These are phyloP conservation scores for Paracorniculantispora psalliotae DNA, from an alignment of 2,329 filamentous ascomycete species.

Conservation along the genomic window DNA sequence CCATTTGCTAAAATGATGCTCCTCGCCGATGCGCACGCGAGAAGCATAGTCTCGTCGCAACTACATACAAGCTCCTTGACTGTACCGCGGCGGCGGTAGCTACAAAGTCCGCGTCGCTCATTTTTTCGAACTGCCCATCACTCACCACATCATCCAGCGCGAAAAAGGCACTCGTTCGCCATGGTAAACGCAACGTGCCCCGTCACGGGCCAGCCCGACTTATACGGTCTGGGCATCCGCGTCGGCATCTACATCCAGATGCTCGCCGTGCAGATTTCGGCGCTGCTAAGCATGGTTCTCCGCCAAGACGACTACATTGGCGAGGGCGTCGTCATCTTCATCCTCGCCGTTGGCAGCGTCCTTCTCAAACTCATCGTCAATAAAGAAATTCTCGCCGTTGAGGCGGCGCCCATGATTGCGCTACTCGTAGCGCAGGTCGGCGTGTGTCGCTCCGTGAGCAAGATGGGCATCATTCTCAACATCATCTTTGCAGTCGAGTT, in stretches of 20 bases:
- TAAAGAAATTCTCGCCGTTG: conserved; percentile 17
- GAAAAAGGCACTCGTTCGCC: background rate
- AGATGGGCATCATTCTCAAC: conserved; percentile 12
- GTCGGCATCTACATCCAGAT: conserved; percentile 25
- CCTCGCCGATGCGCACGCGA: background rate
- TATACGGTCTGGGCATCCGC: conserved; percentile 26
- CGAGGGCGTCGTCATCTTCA: conserved; percentile 21
- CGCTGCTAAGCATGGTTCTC: conserved; percentile 17
- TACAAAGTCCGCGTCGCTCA: background rate
- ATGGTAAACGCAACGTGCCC: conserved; percentile 16
- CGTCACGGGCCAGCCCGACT: conserved; percentile 20
- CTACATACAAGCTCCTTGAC: background rate
- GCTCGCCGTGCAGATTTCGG: conserved; percentile 22
- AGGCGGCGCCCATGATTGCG: conserved; percentile 21
- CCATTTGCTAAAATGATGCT: conserved; percentile 1
- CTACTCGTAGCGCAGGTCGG: conserved; percentile 20
- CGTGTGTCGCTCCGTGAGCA: conserved; percentile 17
- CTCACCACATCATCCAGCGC: background rate
- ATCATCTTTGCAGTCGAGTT: conserved; percentile 20
- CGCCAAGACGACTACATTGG: conserved; percentile 19
- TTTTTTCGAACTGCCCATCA: background rate
- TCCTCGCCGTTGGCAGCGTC: conserved; percentile 20
- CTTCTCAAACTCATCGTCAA: conserved; percentile 16
- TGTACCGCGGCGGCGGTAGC: background rate
- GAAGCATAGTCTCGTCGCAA: background rate